Evolutionary conservation across 1,284 basidiomycete species (phyloP).

Genomic region (Sanguinoderma infundibulare): DNA sequence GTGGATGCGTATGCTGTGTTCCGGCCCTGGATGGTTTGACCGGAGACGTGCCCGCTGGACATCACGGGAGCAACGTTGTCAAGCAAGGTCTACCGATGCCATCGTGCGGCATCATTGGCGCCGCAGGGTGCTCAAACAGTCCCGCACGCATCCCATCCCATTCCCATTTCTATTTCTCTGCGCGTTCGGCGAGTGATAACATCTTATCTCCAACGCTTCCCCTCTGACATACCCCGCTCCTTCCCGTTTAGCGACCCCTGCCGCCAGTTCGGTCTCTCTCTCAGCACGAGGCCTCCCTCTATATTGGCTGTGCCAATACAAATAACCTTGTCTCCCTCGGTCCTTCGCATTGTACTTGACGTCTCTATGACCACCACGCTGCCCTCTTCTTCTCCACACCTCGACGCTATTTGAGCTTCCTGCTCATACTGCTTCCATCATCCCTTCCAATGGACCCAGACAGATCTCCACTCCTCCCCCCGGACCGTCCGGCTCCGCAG

Average conservation of each 20-base stretch:
- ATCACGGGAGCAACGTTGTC: slow-evolving; percentile 35
- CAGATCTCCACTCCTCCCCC: slow-evolving; percentile 23
- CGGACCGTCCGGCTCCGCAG: slow-evolving; percentile 23
- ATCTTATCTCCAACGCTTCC: slow-evolving; percentile 35
- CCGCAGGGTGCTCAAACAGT: slow-evolving; percentile 22
- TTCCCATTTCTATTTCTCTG: not conserved
- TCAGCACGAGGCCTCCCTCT: slow-evolving; percentile 28
- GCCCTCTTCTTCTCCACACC: slow-evolving; percentile 23
- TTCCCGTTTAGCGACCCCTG: slow-evolving; percentile 1
- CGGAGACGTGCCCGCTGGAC: slow-evolving; percentile 21
- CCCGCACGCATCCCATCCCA: slow-evolving; percentile 12
- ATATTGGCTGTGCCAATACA: slow-evolving; percentile 28
- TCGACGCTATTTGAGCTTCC: slow-evolving; percentile 24
- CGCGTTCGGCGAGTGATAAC: slow-evolving; percentile 31
- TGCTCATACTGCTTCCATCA: slow-evolving; percentile 21
- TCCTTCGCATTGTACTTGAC: slow-evolving; percentile 28
- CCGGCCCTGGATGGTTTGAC: slow-evolving; percentile 24
- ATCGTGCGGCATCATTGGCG: slow-evolving; percentile 33
- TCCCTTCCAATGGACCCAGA: slow-evolving; percentile 26
- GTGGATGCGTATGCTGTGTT: slow-evolving; percentile 22
- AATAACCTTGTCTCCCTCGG: slow-evolving; percentile 30
- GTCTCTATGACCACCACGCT: slow-evolving; percentile 34
- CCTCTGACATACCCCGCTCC: slow-evolving; percentile 17
- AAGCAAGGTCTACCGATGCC: slow-evolving; percentile 32
- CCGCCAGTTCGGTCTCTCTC: slow-evolving; percentile 21